Conservation (phyloP, 1,284 basidiomycete species). For the Ustilago cynodontis region DNA sequence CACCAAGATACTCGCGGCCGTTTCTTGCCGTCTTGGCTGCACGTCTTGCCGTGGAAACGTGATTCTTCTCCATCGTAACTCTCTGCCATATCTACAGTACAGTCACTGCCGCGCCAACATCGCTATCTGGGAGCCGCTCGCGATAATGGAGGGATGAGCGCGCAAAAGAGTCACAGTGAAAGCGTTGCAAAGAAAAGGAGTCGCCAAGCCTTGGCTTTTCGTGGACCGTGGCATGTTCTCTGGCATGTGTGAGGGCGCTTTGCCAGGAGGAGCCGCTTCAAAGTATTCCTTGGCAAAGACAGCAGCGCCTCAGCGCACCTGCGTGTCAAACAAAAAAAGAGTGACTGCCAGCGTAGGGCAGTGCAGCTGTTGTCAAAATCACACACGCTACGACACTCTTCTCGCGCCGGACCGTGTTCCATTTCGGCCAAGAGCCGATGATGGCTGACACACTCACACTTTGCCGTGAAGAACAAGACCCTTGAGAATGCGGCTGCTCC, state of each 20-base stretch:
- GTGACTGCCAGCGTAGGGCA: too few species aligned
- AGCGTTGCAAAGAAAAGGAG: background rate
- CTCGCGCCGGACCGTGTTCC: background rate
- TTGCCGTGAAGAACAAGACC: background rate
- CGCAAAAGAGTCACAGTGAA: too few species aligned
- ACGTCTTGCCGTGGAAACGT: background rate
- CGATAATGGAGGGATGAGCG: background rate
- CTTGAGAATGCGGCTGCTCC: background rate
- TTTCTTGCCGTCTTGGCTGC: background rate
- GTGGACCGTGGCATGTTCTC: constrained; percentile 1
- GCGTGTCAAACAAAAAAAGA: too few species aligned
- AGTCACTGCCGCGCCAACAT: too few species aligned
- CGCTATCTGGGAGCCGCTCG: background rate
- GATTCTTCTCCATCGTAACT: background rate
- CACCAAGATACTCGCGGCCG: too few species aligned
- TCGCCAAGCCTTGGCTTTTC: background rate
- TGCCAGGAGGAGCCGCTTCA: too few species aligned
- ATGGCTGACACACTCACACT: background rate
- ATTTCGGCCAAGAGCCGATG: constrained; percentile 2
- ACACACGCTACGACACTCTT: background rate
- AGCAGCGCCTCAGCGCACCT: too few species aligned
- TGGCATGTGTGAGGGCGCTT: background rate
- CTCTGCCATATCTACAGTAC: too few species aligned
- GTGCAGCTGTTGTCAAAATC: background rate
- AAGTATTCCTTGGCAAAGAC: too few species aligned